Conservation (phyloP, 257 asterid species). For the Solanum pennellii region DNA sequence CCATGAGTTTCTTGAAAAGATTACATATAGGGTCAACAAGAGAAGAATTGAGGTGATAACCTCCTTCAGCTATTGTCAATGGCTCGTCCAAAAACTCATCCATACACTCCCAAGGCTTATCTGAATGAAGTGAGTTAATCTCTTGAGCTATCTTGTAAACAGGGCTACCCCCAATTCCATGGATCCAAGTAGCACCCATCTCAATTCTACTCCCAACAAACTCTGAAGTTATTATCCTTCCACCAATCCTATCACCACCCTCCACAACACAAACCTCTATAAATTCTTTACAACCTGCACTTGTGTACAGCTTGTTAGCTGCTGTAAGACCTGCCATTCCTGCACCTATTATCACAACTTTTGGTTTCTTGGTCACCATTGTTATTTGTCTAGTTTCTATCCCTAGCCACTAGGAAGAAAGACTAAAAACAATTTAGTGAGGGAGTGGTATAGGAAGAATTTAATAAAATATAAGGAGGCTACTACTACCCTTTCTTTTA, state of each 20-base stretch:
- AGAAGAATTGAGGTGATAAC: slow-evolving; percentile 28
- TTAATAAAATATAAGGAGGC: slow-evolving; percentile 11
- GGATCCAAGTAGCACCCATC: slow-evolving; percentile 97
- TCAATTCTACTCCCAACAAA: slow-evolving; percentile 77
- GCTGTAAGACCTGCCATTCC: slow-evolving; percentile 96
- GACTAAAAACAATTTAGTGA: neutral
- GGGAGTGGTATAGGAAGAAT: slow-evolving; percentile 12
- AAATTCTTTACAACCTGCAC: slow-evolving; percentile 14
- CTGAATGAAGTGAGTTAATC: slow-evolving; percentile 24
- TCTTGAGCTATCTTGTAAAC: slow-evolving; percentile 53
- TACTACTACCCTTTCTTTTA: neutral
- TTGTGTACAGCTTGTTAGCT: slow-evolving; percentile 60
- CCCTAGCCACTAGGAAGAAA: neutral
- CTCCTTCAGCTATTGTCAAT: slow-evolving; percentile 70
- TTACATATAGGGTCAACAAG: slow-evolving; percentile 50
- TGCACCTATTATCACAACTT: slow-evolving; percentile 79
- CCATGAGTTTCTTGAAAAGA: slow-evolving; percentile 58
- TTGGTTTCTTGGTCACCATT: slow-evolving; percentile 56
- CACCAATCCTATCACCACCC: slow-evolving; percentile 74
- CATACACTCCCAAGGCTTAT: slow-evolving; percentile 94
- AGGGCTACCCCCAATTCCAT: slow-evolving; percentile 80
- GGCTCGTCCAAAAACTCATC: slow-evolving; percentile 47
- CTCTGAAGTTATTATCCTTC: slow-evolving; percentile 58
- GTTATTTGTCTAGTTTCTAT: neutral
- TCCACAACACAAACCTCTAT: slow-evolving; percentile 63